phyloP scores from a whole-genome alignment of 192 early-diverging fungal species.

The Coemansia sp. region DNA sequence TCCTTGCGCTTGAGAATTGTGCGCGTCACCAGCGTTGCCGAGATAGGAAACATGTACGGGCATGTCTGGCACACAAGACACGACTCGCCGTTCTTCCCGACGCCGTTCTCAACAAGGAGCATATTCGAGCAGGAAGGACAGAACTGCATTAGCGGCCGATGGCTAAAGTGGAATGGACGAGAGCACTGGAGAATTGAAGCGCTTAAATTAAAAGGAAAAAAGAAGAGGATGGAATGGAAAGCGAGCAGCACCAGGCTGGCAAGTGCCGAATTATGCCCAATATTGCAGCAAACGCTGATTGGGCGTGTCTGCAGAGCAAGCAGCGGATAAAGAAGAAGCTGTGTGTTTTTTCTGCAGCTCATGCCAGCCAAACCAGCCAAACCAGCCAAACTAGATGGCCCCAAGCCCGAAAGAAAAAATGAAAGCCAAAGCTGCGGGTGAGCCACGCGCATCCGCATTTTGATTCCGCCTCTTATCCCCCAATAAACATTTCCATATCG shows the following conservation, averaged over 20 bases:
- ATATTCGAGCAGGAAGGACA: constrained; percentile 89
- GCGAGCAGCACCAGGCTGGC: too few species aligned
- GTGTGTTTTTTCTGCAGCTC: too few species aligned
- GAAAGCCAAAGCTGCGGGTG: too few species aligned
- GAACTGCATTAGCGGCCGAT: constrained; percentile 68
- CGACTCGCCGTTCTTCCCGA: constrained; percentile 57
- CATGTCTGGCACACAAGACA: constrained; percentile 82
- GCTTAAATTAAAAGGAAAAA: not conserved
- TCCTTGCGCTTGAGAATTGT: constrained; percentile 76
- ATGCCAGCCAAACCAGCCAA: not conserved
- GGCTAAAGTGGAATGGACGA: too few species aligned
- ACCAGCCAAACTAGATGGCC: too few species aligned
- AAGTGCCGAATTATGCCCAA: too few species aligned
- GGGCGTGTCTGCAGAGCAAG: too few species aligned
- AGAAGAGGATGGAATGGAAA: not conserved
- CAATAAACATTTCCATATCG: constrained; percentile 3
- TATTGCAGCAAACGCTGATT: too few species aligned
- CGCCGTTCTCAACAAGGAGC: constrained; percentile 64
- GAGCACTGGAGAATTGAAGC: too few species aligned
- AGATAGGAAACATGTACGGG: constrained; percentile 79
- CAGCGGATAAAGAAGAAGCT: too few species aligned
- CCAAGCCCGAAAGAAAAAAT: too few species aligned
- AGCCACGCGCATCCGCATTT: too few species aligned
- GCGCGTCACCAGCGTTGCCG: constrained; percentile 61
- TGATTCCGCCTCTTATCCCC: not conserved